These are phyloP conservation scores for Exserohilum turcica DNA, from an alignment of 2,329 filamentous ascomycete genomes.

Conservation along the genomic window DNA sequence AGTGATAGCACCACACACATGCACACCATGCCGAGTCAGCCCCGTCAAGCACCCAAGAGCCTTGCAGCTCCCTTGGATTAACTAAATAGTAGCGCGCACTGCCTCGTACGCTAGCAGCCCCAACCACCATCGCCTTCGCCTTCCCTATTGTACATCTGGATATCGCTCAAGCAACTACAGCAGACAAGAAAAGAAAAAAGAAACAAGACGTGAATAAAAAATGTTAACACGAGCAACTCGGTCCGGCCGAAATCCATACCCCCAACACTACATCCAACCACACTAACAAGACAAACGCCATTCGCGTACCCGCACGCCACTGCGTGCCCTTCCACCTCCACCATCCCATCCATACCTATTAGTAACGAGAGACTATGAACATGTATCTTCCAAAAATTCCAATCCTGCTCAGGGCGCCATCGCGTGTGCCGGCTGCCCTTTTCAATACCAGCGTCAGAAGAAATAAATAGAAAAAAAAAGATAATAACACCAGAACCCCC, in stretches of 20 bases:
- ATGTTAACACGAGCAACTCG: constrained; percentile 9
- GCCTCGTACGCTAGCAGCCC: not conserved
- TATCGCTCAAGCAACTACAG: constrained; percentile 9
- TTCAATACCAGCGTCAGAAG: not conserved
- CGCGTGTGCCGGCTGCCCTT: not conserved
- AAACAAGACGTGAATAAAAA: constrained; percentile 8
- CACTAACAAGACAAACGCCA: not conserved
- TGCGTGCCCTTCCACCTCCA: constrained; percentile 1
- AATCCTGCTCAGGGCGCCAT: not conserved
- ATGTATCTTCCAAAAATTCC: not conserved
- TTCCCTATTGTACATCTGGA: constrained; percentile 21
- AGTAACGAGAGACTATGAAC: constrained; percentile 12
- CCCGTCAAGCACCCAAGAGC: not conserved
- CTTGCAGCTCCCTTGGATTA: not conserved
- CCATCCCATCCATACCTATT: constrained; percentile 8
- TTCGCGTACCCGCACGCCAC: constrained; percentile 2
- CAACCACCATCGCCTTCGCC: not conserved
- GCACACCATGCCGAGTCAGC: not conserved
- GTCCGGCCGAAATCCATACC: constrained; percentile 25
- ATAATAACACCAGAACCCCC: too few relatives aligned
- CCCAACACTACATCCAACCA: not conserved
- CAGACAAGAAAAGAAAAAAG: constrained; percentile 3
- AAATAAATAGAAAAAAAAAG: not conserved
- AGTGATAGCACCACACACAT: not conserved
- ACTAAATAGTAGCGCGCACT: not conserved